Evolutionary conservation across 1,139 yeast genomes (phyloP).

Genomic region (Sugiyamaella neomexicana): DNA sequence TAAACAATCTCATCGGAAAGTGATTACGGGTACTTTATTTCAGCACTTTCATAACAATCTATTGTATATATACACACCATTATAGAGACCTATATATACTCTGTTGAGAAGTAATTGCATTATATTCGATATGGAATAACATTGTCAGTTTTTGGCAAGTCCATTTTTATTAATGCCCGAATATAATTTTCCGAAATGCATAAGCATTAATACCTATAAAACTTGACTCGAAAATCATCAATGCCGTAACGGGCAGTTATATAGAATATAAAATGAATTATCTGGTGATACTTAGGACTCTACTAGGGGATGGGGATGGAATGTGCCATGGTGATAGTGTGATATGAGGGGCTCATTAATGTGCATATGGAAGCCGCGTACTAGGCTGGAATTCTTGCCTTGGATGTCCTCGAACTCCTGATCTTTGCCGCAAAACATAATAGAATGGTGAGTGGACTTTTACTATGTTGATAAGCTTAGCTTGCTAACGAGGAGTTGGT

Average conservation of each 20-base stretch:
- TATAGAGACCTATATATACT: not conserved
- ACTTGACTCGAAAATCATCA: not conserved
- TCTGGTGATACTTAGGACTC: not conserved
- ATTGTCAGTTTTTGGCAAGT: not conserved
- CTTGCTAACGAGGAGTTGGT: not conserved
- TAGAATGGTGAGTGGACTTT: not conserved
- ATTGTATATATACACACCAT: not conserved
- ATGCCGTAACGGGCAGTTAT: not conserved
- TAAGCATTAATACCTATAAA: not conserved
- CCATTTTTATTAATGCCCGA: not conserved
- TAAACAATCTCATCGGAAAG: conserved; percentile 1
- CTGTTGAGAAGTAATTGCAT: not conserved
- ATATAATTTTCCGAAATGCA: not conserved
- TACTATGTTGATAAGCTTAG: not conserved
- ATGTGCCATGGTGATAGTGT: too few species aligned
- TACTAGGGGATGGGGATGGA: too few species aligned
- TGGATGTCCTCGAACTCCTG: too few species aligned
- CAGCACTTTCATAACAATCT: not conserved
- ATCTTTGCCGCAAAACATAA: too few species aligned
- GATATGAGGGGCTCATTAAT: not conserved
- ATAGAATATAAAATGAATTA: not conserved
- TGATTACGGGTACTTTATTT: not conserved
- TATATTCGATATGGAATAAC: not conserved
- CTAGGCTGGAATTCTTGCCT: too few species aligned
- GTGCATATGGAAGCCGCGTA: not conserved